Evolutionary conservation across 805 yeast species (phyloP), one percentile per base, ranked within the genome.

Genomic region (Yarrowia porcina): DNA sequence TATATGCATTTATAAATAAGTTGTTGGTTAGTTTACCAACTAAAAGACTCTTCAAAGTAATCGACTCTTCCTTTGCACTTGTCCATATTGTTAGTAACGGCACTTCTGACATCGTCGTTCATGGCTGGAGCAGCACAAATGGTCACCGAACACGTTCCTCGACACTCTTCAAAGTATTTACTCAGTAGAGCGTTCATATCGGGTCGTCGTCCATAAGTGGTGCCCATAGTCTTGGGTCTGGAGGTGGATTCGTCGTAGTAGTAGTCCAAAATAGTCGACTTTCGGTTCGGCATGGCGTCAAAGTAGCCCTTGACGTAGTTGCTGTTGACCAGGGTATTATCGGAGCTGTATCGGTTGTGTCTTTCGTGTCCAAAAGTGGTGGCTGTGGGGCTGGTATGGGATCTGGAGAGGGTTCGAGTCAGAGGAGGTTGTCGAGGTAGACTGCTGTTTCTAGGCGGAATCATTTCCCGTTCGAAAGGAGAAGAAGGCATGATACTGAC

Each of bases 31-130:
- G 11, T 3, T 69, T 18, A 83, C 93, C 93, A 88, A 13, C 80
- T 77, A 74, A 87, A 90, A 49, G 86, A 75, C 70, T 87, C 90
- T 70, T 89, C 94, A 70, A 77, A 82, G 69, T 83, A 83, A 64
- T 87, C 90, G n/a, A 88, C 79, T 57, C 87, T 76, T 54, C 79
- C 76, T 2, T 74, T 72, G 23, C 78, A 73, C 28, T 72, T 65
- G 12, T 73, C 72, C 30, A 86, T 71, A 47, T 77, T 72, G 13
- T 74, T 66, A 0, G 80, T 76, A 3, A 85, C 80, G 4, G 79
- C 71, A 39, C 75, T 70, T 69, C 93, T 79, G 20, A 84, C 67
- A 2, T 75, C 78, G 68, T 86, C 91, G 66, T 79, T 84, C 80
- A 85, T 80, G 5, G 71, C 61, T 33, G 83, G 80, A 52, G 86